Conservation (phyloP, 345 rosid genomes). For the Hibiscus syriacus region DNA sequence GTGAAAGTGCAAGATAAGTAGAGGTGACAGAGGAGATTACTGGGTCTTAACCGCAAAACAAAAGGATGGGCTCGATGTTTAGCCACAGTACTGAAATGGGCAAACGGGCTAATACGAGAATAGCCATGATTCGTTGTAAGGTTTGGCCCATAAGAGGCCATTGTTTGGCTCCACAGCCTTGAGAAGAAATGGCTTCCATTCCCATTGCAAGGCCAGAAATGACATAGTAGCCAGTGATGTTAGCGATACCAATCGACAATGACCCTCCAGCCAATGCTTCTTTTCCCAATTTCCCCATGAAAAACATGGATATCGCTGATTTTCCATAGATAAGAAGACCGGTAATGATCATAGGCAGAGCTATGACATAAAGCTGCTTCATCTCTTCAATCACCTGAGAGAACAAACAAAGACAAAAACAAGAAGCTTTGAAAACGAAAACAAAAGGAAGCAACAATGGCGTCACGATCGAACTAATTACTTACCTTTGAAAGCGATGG, state of each 20-base stretch:
- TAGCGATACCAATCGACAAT: too few species aligned
- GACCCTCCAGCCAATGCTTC: too few species aligned
- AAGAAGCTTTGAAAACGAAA: not conserved
- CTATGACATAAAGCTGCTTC: constrained; percentile 34
- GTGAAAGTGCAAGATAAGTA: constrained; percentile 28
- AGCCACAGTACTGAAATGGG: too few species aligned
- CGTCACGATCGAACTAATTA: too few species aligned
- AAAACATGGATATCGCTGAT: constrained; percentile 35
- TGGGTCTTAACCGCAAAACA: constrained; percentile 38
- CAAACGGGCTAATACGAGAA: too few species aligned
- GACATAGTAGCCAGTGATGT: constrained; percentile 45
- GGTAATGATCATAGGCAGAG: too few species aligned
- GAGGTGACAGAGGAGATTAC: constrained; percentile 37
- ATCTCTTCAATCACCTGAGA: constrained; percentile 42
- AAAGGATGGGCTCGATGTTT: constrained; percentile 32
- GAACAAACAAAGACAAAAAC: not conserved
- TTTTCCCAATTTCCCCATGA: constrained; percentile 51
- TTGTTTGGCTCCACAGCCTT: constrained; percentile 57
- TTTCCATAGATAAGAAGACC: constrained; percentile 45
- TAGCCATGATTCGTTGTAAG: too few species aligned
- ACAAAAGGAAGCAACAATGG: not conserved
- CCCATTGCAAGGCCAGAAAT: constrained; percentile 50
- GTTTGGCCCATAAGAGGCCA: too few species aligned
- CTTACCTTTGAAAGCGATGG: constrained; percentile 30
- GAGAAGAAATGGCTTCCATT: constrained; percentile 50